Conservation (phyloP, 2,329 filamentous ascomycete species). For the Nakataea oryzae region DNA sequence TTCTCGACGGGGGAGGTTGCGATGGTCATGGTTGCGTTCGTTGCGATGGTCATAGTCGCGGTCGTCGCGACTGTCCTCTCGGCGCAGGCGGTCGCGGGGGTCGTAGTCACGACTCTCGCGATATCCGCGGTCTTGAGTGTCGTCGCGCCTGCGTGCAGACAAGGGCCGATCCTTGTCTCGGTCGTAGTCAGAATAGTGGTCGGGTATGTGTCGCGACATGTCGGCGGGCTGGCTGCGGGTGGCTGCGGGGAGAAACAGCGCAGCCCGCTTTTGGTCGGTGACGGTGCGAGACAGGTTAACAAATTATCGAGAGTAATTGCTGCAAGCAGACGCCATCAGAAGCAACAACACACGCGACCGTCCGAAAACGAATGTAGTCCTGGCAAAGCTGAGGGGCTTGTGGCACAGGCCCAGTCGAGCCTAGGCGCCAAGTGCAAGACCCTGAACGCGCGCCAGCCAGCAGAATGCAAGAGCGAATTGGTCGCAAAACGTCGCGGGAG, state of each 20-base stretch:
- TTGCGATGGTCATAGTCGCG: conserved; percentile 6
- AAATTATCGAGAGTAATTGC: background rate
- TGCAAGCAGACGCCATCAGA: background rate
- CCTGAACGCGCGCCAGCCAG: background rate
- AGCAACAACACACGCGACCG: background rate
- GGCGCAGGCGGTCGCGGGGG: background rate
- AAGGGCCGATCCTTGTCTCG: background rate
- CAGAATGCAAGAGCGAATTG: background rate
- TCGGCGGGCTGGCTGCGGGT: background rate
- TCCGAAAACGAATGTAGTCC: background rate
- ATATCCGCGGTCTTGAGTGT: background rate
- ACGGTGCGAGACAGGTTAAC: no score
- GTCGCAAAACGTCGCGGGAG: background rate
- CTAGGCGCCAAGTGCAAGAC: background rate
- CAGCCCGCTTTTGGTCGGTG: no score
- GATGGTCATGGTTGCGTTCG: conserved; percentile 7
- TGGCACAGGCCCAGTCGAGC: background rate
- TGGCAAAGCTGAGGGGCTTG: background rate
- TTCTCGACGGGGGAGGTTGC: no score
- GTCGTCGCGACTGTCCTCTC: background rate
- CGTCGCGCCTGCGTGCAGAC: background rate
- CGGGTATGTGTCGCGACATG: background rate
- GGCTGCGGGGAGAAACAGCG: background rate
- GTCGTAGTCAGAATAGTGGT: background rate
- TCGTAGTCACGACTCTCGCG: no score